Evolutionary conservation across 164 flowering plant genomes (phyloP).

Genomic region (Macadamia tetraphylla): DNA sequence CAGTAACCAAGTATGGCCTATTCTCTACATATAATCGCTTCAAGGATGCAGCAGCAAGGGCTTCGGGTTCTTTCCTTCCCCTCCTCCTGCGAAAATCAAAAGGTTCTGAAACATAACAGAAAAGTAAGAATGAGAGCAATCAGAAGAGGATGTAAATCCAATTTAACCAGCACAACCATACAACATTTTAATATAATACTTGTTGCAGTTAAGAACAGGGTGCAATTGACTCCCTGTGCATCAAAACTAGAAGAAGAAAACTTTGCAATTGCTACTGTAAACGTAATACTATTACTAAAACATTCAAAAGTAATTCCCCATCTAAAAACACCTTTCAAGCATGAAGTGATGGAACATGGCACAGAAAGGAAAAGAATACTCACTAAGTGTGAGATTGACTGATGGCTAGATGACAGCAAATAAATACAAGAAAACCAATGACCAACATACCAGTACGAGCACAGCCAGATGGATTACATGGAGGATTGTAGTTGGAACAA

Average conservation of each 20-base stretch:
- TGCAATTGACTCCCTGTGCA: not conserved
- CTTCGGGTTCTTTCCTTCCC: constrained; percentile 91
- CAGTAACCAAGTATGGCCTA: constrained; percentile 72
- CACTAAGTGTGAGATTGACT: not conserved
- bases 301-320: not conserved
- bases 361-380: not conserved
- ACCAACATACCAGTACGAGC: constrained; percentile 73
- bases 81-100: constrained; percentile 72
- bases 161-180: not conserved
- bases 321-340: not conserved
- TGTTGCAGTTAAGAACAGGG: not conserved
- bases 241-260: not conserved
- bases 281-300: not conserved
- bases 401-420: not conserved
- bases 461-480: constrained; percentile 87
- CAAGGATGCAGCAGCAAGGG: constrained; percentile 76
- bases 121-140: constrained; percentile 7
- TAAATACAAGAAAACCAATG: not conserved
- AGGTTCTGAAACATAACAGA: constrained; percentile 52
- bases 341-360: not conserved
- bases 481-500: constrained; percentile 55
- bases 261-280: not conserved
- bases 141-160: not conserved
- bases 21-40: constrained; percentile 88
- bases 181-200: not conserved